These are phyloP conservation scores for Fonsecaea pugnacius DNA, from an alignment of 2,329 filamentous ascomycete species.

Conservation along the genomic window DNA sequence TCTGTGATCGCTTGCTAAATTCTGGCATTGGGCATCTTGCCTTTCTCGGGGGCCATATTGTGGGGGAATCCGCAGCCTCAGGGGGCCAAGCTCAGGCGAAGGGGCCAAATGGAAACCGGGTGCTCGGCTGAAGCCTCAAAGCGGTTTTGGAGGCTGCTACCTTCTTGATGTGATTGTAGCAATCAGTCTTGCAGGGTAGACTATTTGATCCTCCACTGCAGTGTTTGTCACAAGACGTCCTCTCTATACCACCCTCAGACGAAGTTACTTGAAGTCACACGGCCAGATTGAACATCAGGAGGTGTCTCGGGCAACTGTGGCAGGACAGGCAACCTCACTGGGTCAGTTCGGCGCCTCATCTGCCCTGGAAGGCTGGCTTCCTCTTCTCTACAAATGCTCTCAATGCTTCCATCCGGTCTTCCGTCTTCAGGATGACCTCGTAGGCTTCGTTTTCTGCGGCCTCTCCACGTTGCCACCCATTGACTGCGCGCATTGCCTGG, in stretches of 20 bases:
- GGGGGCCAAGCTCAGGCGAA: constrained; percentile 2
- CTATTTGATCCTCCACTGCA: background rate
- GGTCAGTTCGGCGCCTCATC: constrained; percentile 19
- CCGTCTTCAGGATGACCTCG: constrained; percentile 76
- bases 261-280: background rate
- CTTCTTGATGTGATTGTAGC: background rate
- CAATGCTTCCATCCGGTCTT: constrained; percentile 87
- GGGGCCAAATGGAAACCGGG: background rate
- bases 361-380: constrained; percentile 67
- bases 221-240: constrained; percentile 10
- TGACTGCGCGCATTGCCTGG: constrained; percentile 78
- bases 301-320: background rate
- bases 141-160: background rate
- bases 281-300: background rate
- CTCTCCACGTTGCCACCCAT: constrained; percentile 67
- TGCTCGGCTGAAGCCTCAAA: background rate
- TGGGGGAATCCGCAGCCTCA: constrained; percentile 11
- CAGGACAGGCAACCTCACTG: background rate
- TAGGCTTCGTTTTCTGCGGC: constrained; percentile 87
- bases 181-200: background rate
- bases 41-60: constrained; percentile 10
- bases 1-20: constrained; percentile 12
- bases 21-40: background rate
- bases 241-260: background rate
- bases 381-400: constrained; percentile 80